A percentile compares a stretch with the other conserved stretches of the same genome.
These are phyloP conservation scores for Penicillium sp. DNA, from an alignment of 2,329 filamentous ascomycete species.

Conservation along the genomic window DNA sequence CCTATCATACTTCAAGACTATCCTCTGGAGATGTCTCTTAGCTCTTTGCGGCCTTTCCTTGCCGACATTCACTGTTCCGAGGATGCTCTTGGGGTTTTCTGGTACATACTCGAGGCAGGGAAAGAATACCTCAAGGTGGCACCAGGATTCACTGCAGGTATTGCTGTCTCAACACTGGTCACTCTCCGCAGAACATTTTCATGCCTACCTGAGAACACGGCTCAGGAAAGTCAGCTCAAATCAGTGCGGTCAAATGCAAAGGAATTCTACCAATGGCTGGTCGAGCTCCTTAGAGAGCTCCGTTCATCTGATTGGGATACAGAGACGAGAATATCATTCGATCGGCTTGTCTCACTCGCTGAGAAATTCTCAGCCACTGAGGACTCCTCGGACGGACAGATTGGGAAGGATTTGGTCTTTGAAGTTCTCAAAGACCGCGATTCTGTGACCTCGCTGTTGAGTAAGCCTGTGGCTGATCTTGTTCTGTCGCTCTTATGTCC, in stretches of 20 bases:
- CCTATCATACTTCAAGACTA: constrained; percentile 71
- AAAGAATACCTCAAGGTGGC: constrained; percentile 59
- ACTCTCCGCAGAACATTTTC: constrained; percentile 74
- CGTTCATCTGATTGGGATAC: constrained; percentile 51
- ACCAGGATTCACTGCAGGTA: constrained; percentile 76
- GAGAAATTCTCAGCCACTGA: constrained; percentile 65
- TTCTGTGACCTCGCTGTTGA: constrained; percentile 62
- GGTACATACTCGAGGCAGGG: constrained; percentile 75
- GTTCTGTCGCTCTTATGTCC: constrained; percentile 59
- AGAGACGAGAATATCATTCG: constrained; percentile 57
- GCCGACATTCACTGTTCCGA: constrained; percentile 84
- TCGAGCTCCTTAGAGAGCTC: constrained; percentile 64
- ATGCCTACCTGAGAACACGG: constrained; percentile 72
- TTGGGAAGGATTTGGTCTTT: constrained; percentile 78
- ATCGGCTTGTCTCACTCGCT: constrained; percentile 66
- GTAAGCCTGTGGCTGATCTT: constrained; percentile 59
- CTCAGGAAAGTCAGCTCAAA: constrained; percentile 78
- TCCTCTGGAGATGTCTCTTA: constrained; percentile 84
- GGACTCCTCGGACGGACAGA: constrained; percentile 64
- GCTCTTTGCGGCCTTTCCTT: constrained; percentile 73
- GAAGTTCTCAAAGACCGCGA: constrained; percentile 73
- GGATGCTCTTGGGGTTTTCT: constrained; percentile 80
- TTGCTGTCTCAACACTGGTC: constrained; percentile 73
- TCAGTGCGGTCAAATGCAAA: constrained; percentile 73
- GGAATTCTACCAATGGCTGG: constrained; percentile 75